Base-by-base conservation (phyloP, 164 flowering plant genomes). In the Cinnamomum micranthum region DNA sequence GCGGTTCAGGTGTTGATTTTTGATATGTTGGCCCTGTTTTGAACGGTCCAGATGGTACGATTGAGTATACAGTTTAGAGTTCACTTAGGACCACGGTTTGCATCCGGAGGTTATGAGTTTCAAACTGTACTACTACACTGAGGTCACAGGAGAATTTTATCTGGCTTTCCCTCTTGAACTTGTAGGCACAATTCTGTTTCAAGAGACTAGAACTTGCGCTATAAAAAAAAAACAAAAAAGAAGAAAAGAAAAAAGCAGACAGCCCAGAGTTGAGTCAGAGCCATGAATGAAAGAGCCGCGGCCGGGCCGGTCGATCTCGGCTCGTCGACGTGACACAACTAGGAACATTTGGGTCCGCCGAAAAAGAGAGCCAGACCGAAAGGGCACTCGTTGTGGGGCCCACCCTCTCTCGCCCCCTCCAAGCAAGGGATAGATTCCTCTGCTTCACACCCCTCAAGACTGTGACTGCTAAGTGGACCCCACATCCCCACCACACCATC, bases 351-450 rank as follows among this genome's bases (percentile, higher is more conserved):
- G 85, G 86, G 85, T 74, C 84, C 79, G 35, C 80, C 85, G 85
- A 80, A 86, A 87, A 88, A 85, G 89, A 81, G 84, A 31, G 35
- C 35, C 81, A 84, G 78, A 22, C 89, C 89, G 85, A 89, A 87
- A 85, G 88, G 81, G 80, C 84, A 85, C 89, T 86, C 88, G 78
- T 63, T 24, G 71, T 31, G 81, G 87, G 83, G 25, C 84, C 20
- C 58, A 50, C 79, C 47, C 59, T 41, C 33, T 15, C 66, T 19
- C 74, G 41, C 77, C 69, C 72, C 72, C 73, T 35, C 24, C 78
- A 82, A 79, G 84, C 75, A 82, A 82, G 73, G 84, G 28, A 82
- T 75, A 65, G 74, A 82, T 82, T 82, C 84, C 60, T 67, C 19
- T n/a, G n/a, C n/a, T n/a, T n/a, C n/a, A n/a, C n/a, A n/a, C 59